phyloP scores from a whole-genome alignment of 2,329 filamentous ascomycete species.

The Arthroderma uncinatum region DNA sequence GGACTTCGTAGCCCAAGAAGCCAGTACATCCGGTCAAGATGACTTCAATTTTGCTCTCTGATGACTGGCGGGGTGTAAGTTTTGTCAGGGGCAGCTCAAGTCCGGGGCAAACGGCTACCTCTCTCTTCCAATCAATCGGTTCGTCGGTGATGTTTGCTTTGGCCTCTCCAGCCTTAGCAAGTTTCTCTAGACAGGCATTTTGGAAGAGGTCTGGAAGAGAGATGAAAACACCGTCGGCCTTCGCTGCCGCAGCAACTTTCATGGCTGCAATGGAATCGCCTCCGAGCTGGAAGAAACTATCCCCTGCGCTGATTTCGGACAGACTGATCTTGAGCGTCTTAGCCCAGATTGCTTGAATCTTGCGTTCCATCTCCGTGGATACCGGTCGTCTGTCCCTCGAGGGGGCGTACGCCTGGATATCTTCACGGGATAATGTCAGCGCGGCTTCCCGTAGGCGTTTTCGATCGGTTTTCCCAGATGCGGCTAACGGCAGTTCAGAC shows the following conservation, averaged over 20 bases:
- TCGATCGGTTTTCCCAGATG: slow-evolving; percentile 28
- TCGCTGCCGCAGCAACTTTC: slow-evolving; percentile 2
- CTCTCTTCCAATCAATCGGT: slow-evolving; percentile 8
- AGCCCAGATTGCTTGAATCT: slow-evolving; percentile 11
- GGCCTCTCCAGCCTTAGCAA: slow-evolving; percentile 2
- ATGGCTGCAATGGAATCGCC: slow-evolving; percentile 8
- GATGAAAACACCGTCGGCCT: background rate
- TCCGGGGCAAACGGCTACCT: background rate
- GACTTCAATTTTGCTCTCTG: slow-evolving; percentile 4
- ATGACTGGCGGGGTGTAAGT: background rate
- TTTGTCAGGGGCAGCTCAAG: background rate
- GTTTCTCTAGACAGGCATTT: slow-evolving; percentile 4
- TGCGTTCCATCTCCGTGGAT: slow-evolving; percentile 6
- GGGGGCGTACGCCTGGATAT: background rate
- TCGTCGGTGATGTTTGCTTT: background rate
- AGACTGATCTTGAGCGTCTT: slow-evolving; percentile 8
- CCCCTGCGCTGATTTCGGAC: slow-evolving; percentile 5
- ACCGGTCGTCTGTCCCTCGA: slow-evolving; percentile 1
- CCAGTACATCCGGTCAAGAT: slow-evolving; percentile 23
- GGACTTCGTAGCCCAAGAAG: slow-evolving; percentile 32
- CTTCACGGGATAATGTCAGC: background rate
- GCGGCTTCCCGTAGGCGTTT: slow-evolving; percentile 19
- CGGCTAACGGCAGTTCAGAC: slow-evolving; percentile 21
- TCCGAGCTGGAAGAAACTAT: slow-evolving; percentile 8
- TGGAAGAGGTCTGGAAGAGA: slow-evolving; percentile 9